A percentile compares a stretch with the other conserved stretches of the same genome.
Evolutionary conservation across 805 yeast species (phyloP).

Genomic region (Candida ipomoeae): DNA sequence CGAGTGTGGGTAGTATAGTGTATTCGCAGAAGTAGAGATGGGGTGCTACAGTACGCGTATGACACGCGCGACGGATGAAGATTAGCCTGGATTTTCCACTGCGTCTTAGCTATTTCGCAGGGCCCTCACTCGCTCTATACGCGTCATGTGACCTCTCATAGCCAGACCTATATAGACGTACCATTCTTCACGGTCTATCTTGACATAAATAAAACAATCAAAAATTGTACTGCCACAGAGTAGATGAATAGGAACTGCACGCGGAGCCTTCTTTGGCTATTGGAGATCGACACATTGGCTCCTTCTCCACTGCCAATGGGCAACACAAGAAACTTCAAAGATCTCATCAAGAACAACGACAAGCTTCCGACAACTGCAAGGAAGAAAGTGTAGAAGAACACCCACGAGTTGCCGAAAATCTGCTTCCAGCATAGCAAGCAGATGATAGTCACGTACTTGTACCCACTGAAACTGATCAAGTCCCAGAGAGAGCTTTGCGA

Average conservation of each 20-base stretch:
- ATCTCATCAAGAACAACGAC: slow-evolving; percentile 61
- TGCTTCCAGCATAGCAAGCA: slow-evolving; percentile 52
- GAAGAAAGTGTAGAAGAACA: slow-evolving; percentile 32
- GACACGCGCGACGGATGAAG: slow-evolving; percentile 1
- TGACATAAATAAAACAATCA: slow-evolving; percentile 67
- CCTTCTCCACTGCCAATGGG: slow-evolving; percentile 43
- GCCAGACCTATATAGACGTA: neutral
- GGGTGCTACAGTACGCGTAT: slow-evolving; percentile 3
- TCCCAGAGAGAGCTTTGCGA: slow-evolving; percentile 68
- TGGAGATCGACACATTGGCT: slow-evolving; percentile 55
- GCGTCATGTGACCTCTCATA: neutral
- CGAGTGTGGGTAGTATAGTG: neutral
- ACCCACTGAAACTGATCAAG: slow-evolving; percentile 84
- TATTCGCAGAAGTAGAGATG: slow-evolving; percentile 4
- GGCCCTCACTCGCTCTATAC: neutral
- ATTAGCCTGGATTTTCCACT: neutral
- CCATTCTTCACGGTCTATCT: slow-evolving; percentile 4
- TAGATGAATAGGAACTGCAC: slow-evolving; percentile 84
- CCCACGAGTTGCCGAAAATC: slow-evolving; percentile 33
- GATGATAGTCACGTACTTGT: slow-evolving; percentile 82
- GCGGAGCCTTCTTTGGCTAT: slow-evolving; percentile 69
- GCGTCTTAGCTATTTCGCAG: slow-evolving; percentile 1
- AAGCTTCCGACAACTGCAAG: slow-evolving; percentile 42
- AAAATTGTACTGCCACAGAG: slow-evolving; percentile 74
- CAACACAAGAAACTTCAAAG: slow-evolving; percentile 62